These are phyloP conservation scores for Dactylis glomerata DNA, from an alignment of 176 grass and related monocot genomes.

Conservation along the genomic window DNA sequence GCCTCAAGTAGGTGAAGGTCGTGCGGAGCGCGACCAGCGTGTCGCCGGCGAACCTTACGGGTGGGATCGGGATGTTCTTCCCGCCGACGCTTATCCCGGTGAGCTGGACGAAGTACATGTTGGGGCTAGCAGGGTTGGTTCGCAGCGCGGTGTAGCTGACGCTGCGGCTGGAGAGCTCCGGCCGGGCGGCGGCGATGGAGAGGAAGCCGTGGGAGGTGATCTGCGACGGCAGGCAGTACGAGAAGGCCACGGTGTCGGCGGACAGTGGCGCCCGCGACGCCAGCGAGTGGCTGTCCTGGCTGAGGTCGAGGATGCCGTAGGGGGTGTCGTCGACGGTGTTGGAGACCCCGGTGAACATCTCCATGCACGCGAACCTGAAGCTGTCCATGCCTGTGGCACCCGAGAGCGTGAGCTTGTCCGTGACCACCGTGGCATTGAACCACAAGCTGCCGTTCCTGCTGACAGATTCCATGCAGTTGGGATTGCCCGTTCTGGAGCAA, in stretches of 20 bases:
- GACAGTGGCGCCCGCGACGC: background rate
- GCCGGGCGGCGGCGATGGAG: too few species aligned
- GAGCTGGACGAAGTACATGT: too few species aligned
- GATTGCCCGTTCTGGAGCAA: background rate
- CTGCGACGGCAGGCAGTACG: constrained; percentile 55
- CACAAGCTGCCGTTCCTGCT: constrained; percentile 12
- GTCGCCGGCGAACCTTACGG: too few species aligned
- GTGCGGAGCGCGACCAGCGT: too few species aligned
- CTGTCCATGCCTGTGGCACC: background rate
- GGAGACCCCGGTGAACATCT: background rate
- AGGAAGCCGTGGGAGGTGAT: constrained; percentile 25
- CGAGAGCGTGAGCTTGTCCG: constrained; percentile 36
- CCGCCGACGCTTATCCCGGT: too few species aligned
- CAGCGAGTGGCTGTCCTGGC: constrained; percentile 39
- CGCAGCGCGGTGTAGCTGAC: too few species aligned
- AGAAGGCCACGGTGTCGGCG: constrained; percentile 34
- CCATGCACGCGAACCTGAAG: constrained; percentile 33
- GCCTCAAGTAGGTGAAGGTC: too few species aligned
- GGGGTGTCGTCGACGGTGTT: background rate
- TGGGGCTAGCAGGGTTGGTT: too few species aligned
- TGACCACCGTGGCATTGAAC: constrained; percentile 24
- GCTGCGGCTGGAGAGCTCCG: too few species aligned
- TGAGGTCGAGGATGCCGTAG: constrained; percentile 40
- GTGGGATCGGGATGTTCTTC: too few species aligned
- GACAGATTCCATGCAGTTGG: constrained; percentile 1